phyloP scores from a whole-genome alignment of 441 rosid genomes.

The Cnidoscolus chayamansa region DNA sequence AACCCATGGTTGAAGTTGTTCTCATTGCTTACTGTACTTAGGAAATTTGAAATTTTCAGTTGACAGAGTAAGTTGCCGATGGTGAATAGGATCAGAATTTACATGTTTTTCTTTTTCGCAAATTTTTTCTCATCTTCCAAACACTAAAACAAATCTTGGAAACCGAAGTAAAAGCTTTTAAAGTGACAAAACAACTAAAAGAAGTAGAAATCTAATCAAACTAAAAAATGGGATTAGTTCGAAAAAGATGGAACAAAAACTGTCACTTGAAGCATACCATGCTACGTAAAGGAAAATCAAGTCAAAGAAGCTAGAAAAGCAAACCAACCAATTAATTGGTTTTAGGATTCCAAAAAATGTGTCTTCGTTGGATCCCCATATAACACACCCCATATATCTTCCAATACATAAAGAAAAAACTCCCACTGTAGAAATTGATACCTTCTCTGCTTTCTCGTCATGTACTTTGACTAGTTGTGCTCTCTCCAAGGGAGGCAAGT shows the following conservation, averaged over 20 bases:
- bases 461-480: slow-evolving; percentile 18
- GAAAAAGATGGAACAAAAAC: slow-evolving; percentile 6
- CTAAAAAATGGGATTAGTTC: not conserved
- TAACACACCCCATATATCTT: not conserved
- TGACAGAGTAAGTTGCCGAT: not conserved
- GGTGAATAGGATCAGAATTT: not conserved
- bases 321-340: slow-evolving; percentile 25
- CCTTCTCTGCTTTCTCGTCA: slow-evolving; percentile 41
- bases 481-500: slow-evolving; percentile 1
- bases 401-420: not conserved
- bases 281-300: slow-evolving; percentile 1
- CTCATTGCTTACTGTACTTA: not conserved
- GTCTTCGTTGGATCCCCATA: slow-evolving; percentile 23
- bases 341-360: slow-evolving; percentile 25
- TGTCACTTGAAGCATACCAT: slow-evolving; percentile 10
- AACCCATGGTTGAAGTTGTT: too few relatives aligned
- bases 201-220: slow-evolving; percentile 1
- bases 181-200: not conserved
- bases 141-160: slow-evolving; percentile 7
- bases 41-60: not conserved
- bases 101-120: not conserved
- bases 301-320: not conserved
- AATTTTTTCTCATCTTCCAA: slow-evolving; percentile 13
- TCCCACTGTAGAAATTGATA: slow-evolving; percentile 16
- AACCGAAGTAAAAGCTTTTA: not conserved